Percentiles rank a stretch among this genome's conserved stretches.
These are phyloP conservation scores for Wilhelminamyces savonicus DNA, from an alignment of 805 yeast species.

Conservation along the genomic window DNA sequence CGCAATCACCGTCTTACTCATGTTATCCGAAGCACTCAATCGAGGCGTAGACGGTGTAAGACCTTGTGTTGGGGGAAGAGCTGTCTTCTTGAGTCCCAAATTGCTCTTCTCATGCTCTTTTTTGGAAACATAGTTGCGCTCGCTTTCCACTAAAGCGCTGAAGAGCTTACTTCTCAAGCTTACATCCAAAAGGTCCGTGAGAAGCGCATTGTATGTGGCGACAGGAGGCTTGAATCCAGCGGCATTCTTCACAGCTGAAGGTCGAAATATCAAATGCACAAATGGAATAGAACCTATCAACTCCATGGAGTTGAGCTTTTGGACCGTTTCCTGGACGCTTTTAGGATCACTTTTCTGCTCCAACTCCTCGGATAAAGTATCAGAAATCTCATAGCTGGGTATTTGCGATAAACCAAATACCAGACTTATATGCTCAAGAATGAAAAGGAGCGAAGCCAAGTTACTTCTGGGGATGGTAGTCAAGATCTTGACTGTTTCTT, in stretches of 20 bases:
- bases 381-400: constrained; percentile 20
- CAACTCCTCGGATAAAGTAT: constrained; percentile 12
- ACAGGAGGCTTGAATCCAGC: constrained; percentile 36
- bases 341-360: constrained; percentile 3
- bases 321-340: constrained; percentile 3
- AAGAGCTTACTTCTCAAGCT: constrained; percentile 11
- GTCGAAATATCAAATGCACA: constrained; percentile 34
- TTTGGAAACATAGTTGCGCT: constrained; percentile 10
- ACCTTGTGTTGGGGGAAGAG: not conserved
- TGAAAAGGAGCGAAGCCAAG: constrained; percentile 26
- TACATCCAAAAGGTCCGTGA: constrained; percentile 21
- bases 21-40: constrained; percentile 6
- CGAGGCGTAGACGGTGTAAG: constrained; percentile 3
- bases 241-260: constrained; percentile 29
- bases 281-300: constrained; percentile 33
- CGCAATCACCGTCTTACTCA: constrained; percentile 1
- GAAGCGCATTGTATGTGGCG: constrained; percentile 16
- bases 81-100: constrained; percentile 13
- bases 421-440: constrained; percentile 28
- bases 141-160: constrained; percentile 4
- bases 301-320: constrained; percentile 27
- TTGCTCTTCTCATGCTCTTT: constrained; percentile 25
- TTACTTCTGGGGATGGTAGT: constrained; percentile 34
- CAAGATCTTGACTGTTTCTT: constrained; percentile 20
- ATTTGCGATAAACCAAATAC: constrained; percentile 17